Conservation (phyloP, 129 eudicot species). For the Solidago caesia region DNA sequence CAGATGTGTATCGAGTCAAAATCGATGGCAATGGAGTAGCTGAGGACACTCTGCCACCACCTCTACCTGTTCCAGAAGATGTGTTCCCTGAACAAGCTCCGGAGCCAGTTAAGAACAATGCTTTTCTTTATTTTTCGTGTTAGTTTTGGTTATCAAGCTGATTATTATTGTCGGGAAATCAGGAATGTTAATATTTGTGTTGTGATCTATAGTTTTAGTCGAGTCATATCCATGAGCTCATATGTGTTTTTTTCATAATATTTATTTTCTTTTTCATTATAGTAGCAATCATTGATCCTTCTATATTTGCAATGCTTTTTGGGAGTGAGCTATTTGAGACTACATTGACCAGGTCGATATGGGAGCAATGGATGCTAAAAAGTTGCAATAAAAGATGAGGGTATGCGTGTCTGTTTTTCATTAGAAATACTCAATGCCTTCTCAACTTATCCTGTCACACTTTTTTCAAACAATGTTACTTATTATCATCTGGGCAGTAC, state of each 20-base stretch:
- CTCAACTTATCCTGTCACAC: neutral
- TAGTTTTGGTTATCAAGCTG: slow-evolving; percentile 32
- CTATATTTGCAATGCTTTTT: slow-evolving; percentile 9
- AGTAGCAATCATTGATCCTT: slow-evolving; percentile 94
- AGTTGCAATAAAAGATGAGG: slow-evolving; percentile 96
- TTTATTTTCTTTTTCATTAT: slow-evolving; percentile 29
- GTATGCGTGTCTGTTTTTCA: slow-evolving; percentile 32
- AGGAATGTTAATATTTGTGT: slow-evolving; percentile 88
- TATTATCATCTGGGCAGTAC: no score
- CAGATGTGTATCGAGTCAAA: neutral
- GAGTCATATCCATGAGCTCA: neutral
- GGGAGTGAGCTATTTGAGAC: no score
- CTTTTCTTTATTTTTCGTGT: neutral
- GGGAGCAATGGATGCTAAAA: slow-evolving; percentile 79
- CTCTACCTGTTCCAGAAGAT: slow-evolving; percentile 67
- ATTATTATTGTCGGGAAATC: slow-evolving; percentile 51
- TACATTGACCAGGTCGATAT: no score
- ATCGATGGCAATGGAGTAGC: no score
- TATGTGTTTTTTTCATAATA: slow-evolving; percentile 10
- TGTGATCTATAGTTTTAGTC: slow-evolving; percentile 24
- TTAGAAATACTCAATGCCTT: neutral
- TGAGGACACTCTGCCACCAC: slow-evolving; percentile 63
- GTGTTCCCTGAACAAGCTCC: slow-evolving; percentile 44
- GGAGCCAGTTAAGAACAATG: slow-evolving; percentile 44
- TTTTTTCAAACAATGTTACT: no score